Evolutionary conservation across 2,329 filamentous ascomycete genomes (phyloP).

Genomic region (Alternaria alternata): DNA sequence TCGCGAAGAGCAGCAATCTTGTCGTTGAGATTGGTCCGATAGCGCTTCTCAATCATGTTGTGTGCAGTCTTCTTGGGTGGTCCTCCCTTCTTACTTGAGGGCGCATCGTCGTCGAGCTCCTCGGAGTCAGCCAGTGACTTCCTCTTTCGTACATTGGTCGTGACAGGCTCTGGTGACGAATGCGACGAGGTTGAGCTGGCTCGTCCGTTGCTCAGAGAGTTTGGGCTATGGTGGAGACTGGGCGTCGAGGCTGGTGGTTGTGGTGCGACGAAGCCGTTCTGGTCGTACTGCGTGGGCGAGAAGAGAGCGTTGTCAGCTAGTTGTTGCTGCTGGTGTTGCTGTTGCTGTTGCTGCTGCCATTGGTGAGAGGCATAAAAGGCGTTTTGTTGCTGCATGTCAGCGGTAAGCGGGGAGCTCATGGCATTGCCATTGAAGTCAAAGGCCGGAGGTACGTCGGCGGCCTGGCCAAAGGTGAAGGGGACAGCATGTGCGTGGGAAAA

Average conservation of each 20-base stretch:
- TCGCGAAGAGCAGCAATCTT: constrained; percentile 93
- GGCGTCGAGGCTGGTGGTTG: constrained; percentile 44
- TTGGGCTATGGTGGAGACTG: constrained; percentile 50
- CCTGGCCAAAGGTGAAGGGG: constrained; percentile 47
- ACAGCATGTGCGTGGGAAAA: constrained; percentile 27
- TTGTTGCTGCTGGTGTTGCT: constrained; percentile 36
- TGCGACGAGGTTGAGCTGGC: constrained; percentile 58
- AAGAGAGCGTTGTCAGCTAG: constrained; percentile 35
- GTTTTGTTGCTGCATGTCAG: constrained; percentile 36
- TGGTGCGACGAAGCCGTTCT: constrained; percentile 30
- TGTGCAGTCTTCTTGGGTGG: constrained; percentile 89
- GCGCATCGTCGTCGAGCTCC: constrained; percentile 66
- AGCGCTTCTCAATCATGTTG: constrained; percentile 98
- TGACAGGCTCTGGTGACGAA: constrained; percentile 68
- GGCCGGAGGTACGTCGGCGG: constrained; percentile 39
- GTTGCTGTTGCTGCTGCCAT: constrained; percentile 44
- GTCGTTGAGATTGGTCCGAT: constrained; percentile 94
- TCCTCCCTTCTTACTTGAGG: constrained; percentile 59
- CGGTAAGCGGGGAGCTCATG: constrained; percentile 44
- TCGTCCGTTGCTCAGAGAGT: constrained; percentile 42
- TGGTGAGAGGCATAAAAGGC: constrained; percentile 43
- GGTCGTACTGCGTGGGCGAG: constrained; percentile 39
- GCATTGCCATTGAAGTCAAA: constrained; percentile 45
- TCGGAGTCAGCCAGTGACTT: constrained; percentile 61
- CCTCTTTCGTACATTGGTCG: constrained; percentile 44